Evolutionary conservation across 2,329 filamentous ascomycete genomes (phyloP).

Genomic region (Penicillium sp.): DNA sequence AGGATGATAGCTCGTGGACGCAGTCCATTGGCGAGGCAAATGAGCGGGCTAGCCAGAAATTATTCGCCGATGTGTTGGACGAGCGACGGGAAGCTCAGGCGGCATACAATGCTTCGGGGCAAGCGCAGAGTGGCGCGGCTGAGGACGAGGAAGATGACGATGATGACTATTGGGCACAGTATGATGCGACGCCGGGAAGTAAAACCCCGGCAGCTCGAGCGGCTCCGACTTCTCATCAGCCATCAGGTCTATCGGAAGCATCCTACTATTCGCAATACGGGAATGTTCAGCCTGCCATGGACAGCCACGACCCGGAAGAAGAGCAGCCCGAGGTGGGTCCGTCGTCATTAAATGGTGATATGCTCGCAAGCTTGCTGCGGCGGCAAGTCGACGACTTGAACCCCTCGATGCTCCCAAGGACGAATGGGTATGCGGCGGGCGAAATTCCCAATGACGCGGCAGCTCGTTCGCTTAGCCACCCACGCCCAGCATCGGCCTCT

Average conservation of each 20-base stretch:
- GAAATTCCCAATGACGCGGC: conserved; percentile 19
- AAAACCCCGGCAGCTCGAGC: conserved; percentile 31
- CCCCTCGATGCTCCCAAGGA: conserved; percentile 10
- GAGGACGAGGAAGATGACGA: conserved; percentile 52
- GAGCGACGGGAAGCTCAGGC: conserved; percentile 22
- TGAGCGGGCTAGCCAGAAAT: conserved; percentile 35
- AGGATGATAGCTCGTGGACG: conserved; percentile 49
- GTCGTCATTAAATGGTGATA: conserved; percentile 51
- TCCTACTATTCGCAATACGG: conserved; percentile 58
- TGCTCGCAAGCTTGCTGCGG: conserved; percentile 38
- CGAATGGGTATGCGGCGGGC: conserved; percentile 18
- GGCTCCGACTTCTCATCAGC: conserved; percentile 18
- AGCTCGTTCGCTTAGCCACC: conserved; percentile 34
- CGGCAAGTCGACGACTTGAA: conserved; percentile 31
- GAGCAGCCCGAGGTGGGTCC: conserved; percentile 43
- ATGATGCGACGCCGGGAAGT: conserved; percentile 50
- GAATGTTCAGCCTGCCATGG: conserved; percentile 59
- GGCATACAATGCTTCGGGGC: conserved; percentile 9
- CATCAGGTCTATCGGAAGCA: conserved; percentile 44
- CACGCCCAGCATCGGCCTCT: conserved; percentile 40
- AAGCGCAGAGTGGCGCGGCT: neutral
- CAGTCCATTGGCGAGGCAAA: conserved; percentile 51
- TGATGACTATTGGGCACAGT: conserved; percentile 60
- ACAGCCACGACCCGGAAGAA: conserved; percentile 57
- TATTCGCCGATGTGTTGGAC: conserved; percentile 33